Base-by-base conservation (phyloP, 345 rosid genomes). In the Stellera chamaejasme region DNA sequence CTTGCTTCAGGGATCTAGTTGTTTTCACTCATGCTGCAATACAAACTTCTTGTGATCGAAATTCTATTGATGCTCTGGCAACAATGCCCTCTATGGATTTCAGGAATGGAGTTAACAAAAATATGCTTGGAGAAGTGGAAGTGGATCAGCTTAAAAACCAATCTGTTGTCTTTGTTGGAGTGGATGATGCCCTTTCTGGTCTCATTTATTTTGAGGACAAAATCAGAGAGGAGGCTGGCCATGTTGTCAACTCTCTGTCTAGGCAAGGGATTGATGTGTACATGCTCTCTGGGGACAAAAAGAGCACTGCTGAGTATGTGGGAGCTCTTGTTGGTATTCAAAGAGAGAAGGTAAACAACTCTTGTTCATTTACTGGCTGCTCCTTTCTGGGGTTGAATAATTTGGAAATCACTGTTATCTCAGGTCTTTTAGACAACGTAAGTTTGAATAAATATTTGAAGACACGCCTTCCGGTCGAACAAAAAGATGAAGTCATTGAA, bases 231-330 rank as follows among this genome's bases (percentile, higher is more conserved):
- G 99, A 92, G 79, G 97, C 97, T 55, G 66, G 75, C 25, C 75
- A 72, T 54, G 95, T 88, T 72, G 85, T 92, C 54, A 77, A 69
- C 51, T 63, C 84, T 60, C 69, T 92, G 73, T 73, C 78, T 61
- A 69, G 73, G 43, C 83, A 71, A 58, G 97, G 99, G 58, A 79
- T 92, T 56, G 65, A 71, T 64, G 91, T 86, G 14, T 88, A 78
- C 80, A 88, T 92, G 96, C 71, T 92, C 50, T 92, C 98, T 56
- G 98, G 98, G 55, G 98, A 92, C 78, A 88, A 83, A 75, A 84
- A 65, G 73, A 80, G 52, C 61, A 68, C 85, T 65, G 96, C 98
- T 9, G 93, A 92, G 64, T 68, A 86, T 65, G 94, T 88, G 63
- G 98, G 96, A 48, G 88, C 96, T 41, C 61, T 78, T 66, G 89